Evolutionary conservation across 2,329 filamentous ascomycete species (phyloP), one percentile per base, ranked within the genome.

Genomic region (Beauveria australis): DNA sequence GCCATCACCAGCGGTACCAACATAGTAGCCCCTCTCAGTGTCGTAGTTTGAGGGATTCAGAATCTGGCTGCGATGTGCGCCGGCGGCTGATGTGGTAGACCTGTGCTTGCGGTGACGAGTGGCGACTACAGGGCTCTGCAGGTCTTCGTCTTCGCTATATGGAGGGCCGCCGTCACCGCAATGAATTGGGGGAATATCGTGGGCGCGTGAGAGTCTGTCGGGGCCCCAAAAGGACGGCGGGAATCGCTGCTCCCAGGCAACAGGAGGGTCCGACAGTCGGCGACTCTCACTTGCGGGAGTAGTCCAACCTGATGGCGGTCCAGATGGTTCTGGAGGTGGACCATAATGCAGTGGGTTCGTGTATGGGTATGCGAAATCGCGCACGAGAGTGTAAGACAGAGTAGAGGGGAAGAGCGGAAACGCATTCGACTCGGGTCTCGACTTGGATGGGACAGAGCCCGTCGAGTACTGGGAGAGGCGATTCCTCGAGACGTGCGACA

Each of bases 101-200:
- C 90, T 95, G 75, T 92, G 88, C 74, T 94, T 96, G 70, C 89
- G 88, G 73, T 96, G 92, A 61, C 89, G 82, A 44, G 89, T 89
- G 65, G 89, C 91, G 16, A 92, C 91, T 19, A 96, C 90, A 0
- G 92, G 92, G 70, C 92, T 96, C 69, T 94, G 91, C 48, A 97
- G 81, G 73, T 97, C 94, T 67, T 97, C 92, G 69, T 97, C 92
- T 75, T 97, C 92, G 73, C 91, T 96, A 77, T 92, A 97, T 2
- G 92, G 93, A 24, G 92, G 92, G 0, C 92, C 92, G 0, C 92
- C 92, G 70, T 94, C 91, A 4, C 85, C 89, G 67, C 94, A 93
- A 53, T 91, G 85, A 70, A 94, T 92, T 22, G 89, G 89, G 10
- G 91, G 88, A 18, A 95, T 79, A 68, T 92, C 89, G 66, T 89